Percentiles rank a stretch among this genome's conserved stretches.
Evolutionary conservation across 2,329 filamentous ascomycete species (phyloP).

Genomic region (Septoria linicola): DNA sequence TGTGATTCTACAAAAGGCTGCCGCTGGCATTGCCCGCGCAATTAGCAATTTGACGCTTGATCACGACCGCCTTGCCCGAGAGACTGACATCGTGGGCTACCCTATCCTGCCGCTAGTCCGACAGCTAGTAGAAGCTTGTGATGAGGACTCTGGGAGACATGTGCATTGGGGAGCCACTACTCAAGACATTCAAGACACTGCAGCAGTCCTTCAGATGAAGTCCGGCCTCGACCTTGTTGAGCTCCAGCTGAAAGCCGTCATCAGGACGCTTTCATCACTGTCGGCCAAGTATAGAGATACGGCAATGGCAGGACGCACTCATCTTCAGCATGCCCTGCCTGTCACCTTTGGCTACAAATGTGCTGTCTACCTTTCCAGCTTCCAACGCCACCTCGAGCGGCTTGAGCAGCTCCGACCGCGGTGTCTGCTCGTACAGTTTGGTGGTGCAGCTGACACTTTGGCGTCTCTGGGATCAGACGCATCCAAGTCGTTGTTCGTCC

Average conservation of each 20-base stretch:
- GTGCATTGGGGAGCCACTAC: constrained; percentile 38
- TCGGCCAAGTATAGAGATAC: constrained; percentile 27
- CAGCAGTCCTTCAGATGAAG: constrained; percentile 32
- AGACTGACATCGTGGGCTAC: constrained; percentile 38
- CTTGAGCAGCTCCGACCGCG: constrained; percentile 30
- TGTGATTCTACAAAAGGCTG: constrained; percentile 31
- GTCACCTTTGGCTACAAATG: constrained; percentile 38
- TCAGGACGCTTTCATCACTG: constrained; percentile 18
- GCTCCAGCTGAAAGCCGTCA: constrained; percentile 17
- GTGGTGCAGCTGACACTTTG: constrained; percentile 37
- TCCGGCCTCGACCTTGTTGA: constrained; percentile 27
- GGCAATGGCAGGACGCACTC: constrained; percentile 34
- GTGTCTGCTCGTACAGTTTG: constrained; percentile 35
- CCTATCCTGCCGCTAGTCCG: constrained; percentile 35
- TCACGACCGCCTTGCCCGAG: constrained; percentile 26
- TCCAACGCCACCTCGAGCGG: constrained; percentile 32
- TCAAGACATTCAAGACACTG: constrained; percentile 36
- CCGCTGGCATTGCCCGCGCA: constrained; percentile 24
- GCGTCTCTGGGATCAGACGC: constrained; percentile 26
- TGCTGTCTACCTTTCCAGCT: constrained; percentile 34
- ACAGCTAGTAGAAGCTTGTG: constrained; percentile 31
- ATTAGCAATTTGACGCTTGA: constrained; percentile 21
- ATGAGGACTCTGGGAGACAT: constrained; percentile 30
- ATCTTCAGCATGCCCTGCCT: constrained; percentile 37
- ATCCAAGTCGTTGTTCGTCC: constrained; percentile 25